Base-by-base conservation (phyloP, 2,329 filamentous ascomycete species). In the Fusarium anguioides region DNA sequence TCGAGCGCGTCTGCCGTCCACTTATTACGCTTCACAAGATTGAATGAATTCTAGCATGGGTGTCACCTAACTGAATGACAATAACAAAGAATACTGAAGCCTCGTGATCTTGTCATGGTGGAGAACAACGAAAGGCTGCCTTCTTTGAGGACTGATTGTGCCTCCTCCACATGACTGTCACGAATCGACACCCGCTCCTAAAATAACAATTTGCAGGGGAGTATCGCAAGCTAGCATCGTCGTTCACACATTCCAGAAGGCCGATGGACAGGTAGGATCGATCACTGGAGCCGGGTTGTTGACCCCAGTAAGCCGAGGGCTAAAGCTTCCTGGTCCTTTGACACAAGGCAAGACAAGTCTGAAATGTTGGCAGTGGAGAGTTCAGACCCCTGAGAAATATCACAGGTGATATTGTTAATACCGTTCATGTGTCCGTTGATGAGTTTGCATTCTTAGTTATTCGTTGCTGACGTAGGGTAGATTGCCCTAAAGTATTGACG, bases 191-290 rank as follows among this genome's bases (percentile, higher is more conserved):
- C 47, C 46, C 40, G 44, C 37, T 59, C 60, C 64, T 44, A 69
- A 66, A 71, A 63, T 67, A 70, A 64, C 54, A 45, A 31, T 33
- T 49, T 49, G 24, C 48, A 65, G 48, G 60, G 57, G 36, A 53
- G 26, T 40, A 29, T 49, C 40, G 47, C 15, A 31, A 57, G 55
- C 69, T 70, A 71, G 63, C 49, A 63, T 61, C 55, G 40, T 46
- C 39, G 33, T 53, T 44, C 48, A 48, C 44, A 35, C 68, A 72
- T 72, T 72, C 71, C 71, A 71, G 66, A 70, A 72, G 70, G 55
- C 29, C 37, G 58, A 47, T 55, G 44, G 41, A 15, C 14, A 31
- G 14, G 49, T 49, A 60, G 52, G 50, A 63, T 66, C 65, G 66
- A 69, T 66, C 60, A 63, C 44, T 40, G 47, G 42, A 51, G 51